Base-by-base conservation (phyloP, 768 basidiomycete genomes). In the Lactarius psammicola region DNA sequence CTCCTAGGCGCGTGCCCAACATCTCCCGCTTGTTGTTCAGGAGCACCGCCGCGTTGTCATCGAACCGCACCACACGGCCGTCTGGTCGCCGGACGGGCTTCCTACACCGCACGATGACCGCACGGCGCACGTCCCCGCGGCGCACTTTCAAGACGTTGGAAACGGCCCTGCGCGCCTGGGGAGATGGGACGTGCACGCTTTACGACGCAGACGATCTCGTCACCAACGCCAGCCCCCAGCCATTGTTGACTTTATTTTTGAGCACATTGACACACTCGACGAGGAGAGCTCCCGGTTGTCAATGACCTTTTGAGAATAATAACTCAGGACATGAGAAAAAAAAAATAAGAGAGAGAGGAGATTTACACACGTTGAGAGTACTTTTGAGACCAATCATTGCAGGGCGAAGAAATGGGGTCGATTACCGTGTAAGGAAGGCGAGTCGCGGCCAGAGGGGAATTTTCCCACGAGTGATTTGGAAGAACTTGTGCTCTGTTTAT, bases 241-340 rank as follows among this genome's bases (percentile, higher is more conserved):
- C 95, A 71, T 94, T 92, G 75, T 92, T 95, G 71, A 94, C 92
- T 77, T 98, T 98, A 75, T 92, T 87, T 77, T 98, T 98, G 64
- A 97, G 82, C 33, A 98, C 87, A 76, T 98, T 97, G 75, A 98
- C 93, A 74, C 95, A 97, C 81, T 98, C 96, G 49, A 95, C 88
- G 67, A 96, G 80, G 68, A 98, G 82, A 8, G 94, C 95, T 36
- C 96, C 96, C 8, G 96, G 77, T 98, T 98, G 81, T 98, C 96
- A 76, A 98, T 97, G 69, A 94, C 88, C 92, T 94, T 70, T 63
- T 26, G 10, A 15, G 40, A n/a, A 18, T 38, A 34, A n/a, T 10
- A n/a, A 13, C 18, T 66, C 13, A 61, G 69, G 31, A 40, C 17
- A 33, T 38, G 8, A 68, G 28, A 20, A 33, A 40, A 53, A 18